Percentiles rank a stretch among this genome's conserved stretches.
phyloP scores from a whole-genome alignment of 2,329 filamentous ascomycete genomes.

The Arthrinium puccinioides region DNA sequence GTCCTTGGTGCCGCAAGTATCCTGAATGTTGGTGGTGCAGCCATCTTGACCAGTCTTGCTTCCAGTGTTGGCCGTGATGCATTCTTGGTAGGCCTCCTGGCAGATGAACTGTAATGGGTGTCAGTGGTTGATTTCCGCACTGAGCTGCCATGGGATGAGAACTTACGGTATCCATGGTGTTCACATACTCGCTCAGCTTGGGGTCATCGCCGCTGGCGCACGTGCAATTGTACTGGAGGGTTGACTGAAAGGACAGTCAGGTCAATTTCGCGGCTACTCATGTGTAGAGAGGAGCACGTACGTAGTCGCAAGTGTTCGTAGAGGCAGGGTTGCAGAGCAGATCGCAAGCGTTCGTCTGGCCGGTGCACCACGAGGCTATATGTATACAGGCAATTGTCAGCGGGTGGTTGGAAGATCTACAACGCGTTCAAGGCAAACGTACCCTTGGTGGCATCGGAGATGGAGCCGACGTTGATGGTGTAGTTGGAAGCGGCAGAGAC shows the following conservation, averaged over 20 bases:
- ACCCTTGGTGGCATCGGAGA: constrained; percentile 31
- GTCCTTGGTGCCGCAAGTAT: constrained; percentile 38
- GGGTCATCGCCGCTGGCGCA: constrained; percentile 43
- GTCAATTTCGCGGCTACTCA: neutral
- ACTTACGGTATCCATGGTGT: constrained; percentile 37
- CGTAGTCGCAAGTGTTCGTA: constrained; percentile 37
- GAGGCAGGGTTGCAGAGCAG: constrained; percentile 35
- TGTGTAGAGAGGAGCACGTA: constrained; percentile 24
- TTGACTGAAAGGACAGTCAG: constrained; percentile 20
- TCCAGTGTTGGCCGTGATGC: constrained; percentile 34
- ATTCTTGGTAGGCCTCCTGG: constrained; percentile 38
- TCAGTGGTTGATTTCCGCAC: neutral
- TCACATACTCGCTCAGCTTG: constrained; percentile 43
- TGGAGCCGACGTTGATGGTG: constrained; percentile 31
- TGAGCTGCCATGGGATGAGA: neutral
- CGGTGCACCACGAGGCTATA: constrained; percentile 43
- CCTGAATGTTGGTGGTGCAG: constrained; percentile 40
- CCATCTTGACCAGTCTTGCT: constrained; percentile 34
- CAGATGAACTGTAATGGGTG: constrained; percentile 38
- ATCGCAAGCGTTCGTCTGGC: constrained; percentile 41
- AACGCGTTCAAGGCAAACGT: constrained; percentile 14
- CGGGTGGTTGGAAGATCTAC: neutral
- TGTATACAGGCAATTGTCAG: constrained; percentile 11
- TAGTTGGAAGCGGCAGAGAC: constrained; percentile 38
- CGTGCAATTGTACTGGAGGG: constrained; percentile 39